Evolutionary conservation across 1,284 basidiomycete genomes (phyloP).

Genomic region (Ustanciosporium gigantosporum): DNA sequence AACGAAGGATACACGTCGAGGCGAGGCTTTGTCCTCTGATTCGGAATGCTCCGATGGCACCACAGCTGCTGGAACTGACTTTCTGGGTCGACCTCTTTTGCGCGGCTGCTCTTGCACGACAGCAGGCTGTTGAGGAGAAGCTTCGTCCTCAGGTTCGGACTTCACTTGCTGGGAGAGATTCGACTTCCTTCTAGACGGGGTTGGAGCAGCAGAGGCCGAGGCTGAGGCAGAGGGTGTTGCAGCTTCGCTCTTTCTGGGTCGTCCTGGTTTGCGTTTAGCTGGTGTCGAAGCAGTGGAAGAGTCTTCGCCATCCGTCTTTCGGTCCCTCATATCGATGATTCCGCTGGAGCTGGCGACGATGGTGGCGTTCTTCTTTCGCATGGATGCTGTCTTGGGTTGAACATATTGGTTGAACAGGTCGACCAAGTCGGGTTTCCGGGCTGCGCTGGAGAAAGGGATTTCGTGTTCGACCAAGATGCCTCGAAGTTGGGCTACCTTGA

Average conservation of each 20-base stretch:
- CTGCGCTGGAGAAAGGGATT: conserved; percentile 74
- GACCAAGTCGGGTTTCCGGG: conserved; percentile 84
- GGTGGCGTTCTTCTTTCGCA: conserved; percentile 68
- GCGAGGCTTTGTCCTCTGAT: conserved; percentile 68
- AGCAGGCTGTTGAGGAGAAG: background rate
- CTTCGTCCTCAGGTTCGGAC: background rate
- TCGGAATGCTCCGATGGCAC: conserved; percentile 65
- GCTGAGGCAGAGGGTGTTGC: conserved; percentile 8
- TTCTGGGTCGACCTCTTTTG: conserved; percentile 32
- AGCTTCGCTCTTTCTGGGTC: conserved; percentile 31
- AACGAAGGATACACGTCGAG: background rate
- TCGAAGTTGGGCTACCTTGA: conserved; percentile 80
- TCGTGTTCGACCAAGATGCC: conserved; percentile 81
- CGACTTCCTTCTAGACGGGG: conserved; percentile 24
- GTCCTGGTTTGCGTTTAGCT: conserved; percentile 27
- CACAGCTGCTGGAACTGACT: conserved; percentile 14
- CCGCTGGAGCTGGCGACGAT: conserved; percentile 55
- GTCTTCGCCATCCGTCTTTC: conserved; percentile 1
- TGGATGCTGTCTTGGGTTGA: conserved; percentile 21
- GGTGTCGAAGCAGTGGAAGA: conserved; percentile 26
- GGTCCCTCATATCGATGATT: conserved; percentile 63
- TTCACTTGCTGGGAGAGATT: background rate
- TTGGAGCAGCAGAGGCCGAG: conserved; percentile 5
- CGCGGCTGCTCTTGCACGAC: conserved; percentile 4
- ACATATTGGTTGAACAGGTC: conserved; percentile 71